Evolutionary conservation across 495 filamentous ascomycete species (phyloP).

Genomic region (Podospora bellae-mahoneyi): DNA sequence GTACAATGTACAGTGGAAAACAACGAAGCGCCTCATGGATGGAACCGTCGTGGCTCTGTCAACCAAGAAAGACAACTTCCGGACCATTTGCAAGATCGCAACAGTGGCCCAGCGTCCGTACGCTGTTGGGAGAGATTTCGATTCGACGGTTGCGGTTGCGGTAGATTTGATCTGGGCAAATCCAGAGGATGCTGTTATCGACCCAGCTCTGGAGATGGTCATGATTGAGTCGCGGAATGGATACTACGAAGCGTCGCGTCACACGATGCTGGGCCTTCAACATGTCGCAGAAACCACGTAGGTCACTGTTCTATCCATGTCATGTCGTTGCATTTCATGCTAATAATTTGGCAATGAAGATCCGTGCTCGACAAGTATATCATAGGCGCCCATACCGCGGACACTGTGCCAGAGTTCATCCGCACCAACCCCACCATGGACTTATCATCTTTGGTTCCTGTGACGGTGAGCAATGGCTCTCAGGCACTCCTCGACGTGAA

Average conservation of each 20-base stretch:
- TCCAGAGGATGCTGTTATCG: slow-evolving; percentile 57
- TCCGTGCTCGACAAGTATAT: slow-evolving; percentile 40
- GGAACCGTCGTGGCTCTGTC: slow-evolving; percentile 71
- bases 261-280: slow-evolving; percentile 71
- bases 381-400: slow-evolving; percentile 41
- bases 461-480: neutral
- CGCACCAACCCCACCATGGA: slow-evolving; percentile 33
- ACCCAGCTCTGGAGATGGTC: slow-evolving; percentile 66
- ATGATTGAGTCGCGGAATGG: slow-evolving; percentile 73
- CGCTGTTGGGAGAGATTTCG: slow-evolving; percentile 52
- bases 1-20: slow-evolving; percentile 72
- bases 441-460: slow-evolving; percentile 33
- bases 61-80: slow-evolving; percentile 60
- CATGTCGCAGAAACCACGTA: slow-evolving; percentile 60
- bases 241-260: slow-evolving; percentile 71
- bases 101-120: slow-evolving; percentile 69
- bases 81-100: slow-evolving; percentile 64
- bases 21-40: slow-evolving; percentile 66
- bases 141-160: slow-evolving; percentile 52
- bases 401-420: slow-evolving; percentile 32
- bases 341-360: slow-evolving; percentile 10
- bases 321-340: neutral
- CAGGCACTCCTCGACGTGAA: neutral
- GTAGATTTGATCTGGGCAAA: slow-evolving; percentile 73
- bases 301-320: slow-evolving; percentile 22